These are phyloP conservation scores for Hyphodiscus sp. DNA, from an alignment of 2,329 filamentous ascomycete species.

Conservation along the genomic window DNA sequence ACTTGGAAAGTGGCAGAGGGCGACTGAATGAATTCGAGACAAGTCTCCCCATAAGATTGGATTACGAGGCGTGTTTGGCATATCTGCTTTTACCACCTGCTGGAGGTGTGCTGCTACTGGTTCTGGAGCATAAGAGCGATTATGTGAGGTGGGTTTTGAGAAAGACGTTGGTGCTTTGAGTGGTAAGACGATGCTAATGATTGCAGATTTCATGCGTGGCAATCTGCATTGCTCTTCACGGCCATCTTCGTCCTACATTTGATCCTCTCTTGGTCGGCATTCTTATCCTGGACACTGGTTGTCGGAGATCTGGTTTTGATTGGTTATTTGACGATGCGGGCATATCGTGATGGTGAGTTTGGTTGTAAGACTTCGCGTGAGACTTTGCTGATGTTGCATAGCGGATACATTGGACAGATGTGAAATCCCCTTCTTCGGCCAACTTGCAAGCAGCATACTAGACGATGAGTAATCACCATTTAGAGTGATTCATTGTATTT, in stretches of 20 bases:
- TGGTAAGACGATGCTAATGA: not conserved
- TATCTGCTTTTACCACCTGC: constrained; percentile 81
- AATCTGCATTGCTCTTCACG: constrained; percentile 78
- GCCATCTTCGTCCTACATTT: constrained; percentile 71
- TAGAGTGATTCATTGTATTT: constrained; percentile 6
- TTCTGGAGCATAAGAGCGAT: constrained; percentile 91
- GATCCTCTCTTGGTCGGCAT: constrained; percentile 75
- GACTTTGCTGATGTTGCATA: constrained; percentile 28
- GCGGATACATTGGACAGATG: constrained; percentile 49
- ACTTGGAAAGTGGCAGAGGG: constrained; percentile 31
- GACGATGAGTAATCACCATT: constrained; percentile 60
- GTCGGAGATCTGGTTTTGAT: constrained; percentile 70
- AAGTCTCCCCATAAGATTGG: constrained; percentile 75
- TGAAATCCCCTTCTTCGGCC: constrained; percentile 82
- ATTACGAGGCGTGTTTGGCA: constrained; percentile 85
- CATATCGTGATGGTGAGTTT: constrained; percentile 68
- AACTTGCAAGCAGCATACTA: constrained; percentile 78
- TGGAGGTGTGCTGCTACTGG: constrained; percentile 75
- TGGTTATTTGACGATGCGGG: constrained; percentile 66
- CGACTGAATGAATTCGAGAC: constrained; percentile 84
- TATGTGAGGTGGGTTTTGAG: constrained; percentile 71
- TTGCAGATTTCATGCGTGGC: constrained; percentile 88
- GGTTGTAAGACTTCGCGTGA: not conserved
- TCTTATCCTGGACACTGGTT: constrained; percentile 80
- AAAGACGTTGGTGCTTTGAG: not conserved